Evolutionary conservation across 345 rosid genomes (phyloP), one percentile per base, ranked within the genome.

Genomic region (Rhizophora mangle): DNA sequence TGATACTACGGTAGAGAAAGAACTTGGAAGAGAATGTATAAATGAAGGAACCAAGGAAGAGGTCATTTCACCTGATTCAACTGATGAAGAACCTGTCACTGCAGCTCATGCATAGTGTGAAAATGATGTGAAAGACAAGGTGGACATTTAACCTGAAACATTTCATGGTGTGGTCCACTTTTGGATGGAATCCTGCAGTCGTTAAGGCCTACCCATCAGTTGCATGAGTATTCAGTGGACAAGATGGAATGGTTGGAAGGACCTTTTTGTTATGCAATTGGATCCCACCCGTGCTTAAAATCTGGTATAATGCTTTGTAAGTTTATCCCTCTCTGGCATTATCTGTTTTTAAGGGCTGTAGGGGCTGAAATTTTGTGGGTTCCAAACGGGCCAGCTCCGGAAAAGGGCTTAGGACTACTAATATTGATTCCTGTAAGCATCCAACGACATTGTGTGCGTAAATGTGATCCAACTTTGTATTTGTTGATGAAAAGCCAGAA

Each of bases 51-150:
- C 73, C 24, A n/a, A 74, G 0, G 76, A 54, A 63, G 87, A 81
- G 72, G 64, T 69, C 46, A 70, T 80, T 74, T 49, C 83, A 36
- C 67, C 86, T 16, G 86, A 88, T 51, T 70, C 74, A 46, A 85
- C 92, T 0, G 95, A 94, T 71, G 97, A 94, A 82, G 96, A 94
- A 77, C 58, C 85, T 57, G 83, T 70, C 63, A 71, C 83, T 21
- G 97, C 85, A 10, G 86, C 77, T 65, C 89, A 89, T 73, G 89
- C 84, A 26, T 87, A 82, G 65, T 27, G 13, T 27, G 22, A 13
- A 32, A 56, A 18, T 32, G 20, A 22, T 10, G 13, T 34, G 22
- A 53, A 47, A 21, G 11, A 64, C 29, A 71, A 52, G 47, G 58
- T 37, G 51, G 71, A 47, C 8, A 59, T 58, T 39, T 13, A 18